A percentile compares a stretch with the other conserved stretches of the same genome.
These are phyloP conservation scores for Chytriomyces sp. DNA, from an alignment of 192 early-diverging fungal genomes.

Conservation along the genomic window DNA sequence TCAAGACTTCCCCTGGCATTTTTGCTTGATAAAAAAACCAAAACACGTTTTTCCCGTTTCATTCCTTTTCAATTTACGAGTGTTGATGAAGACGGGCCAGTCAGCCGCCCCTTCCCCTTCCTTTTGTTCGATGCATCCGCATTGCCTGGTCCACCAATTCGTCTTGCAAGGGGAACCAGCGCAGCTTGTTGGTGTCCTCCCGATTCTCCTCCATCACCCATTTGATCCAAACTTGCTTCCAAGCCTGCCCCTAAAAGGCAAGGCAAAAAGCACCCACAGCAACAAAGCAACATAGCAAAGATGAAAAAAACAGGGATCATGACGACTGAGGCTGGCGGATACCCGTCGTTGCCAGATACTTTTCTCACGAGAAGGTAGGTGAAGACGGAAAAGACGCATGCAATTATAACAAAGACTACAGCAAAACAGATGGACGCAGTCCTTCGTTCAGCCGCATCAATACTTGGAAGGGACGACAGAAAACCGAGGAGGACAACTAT, in stretches of 20 bases:
- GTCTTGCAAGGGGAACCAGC: not conserved
- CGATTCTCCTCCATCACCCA: not conserved
- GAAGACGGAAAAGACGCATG: slow-evolving; percentile 41
- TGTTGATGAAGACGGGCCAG: not conserved
- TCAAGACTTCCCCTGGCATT: slow-evolving; percentile 6
- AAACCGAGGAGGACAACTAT: not conserved
- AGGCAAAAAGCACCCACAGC: slow-evolving; percentile 49
- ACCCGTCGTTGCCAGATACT: slow-evolving; percentile 27
- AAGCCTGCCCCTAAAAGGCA: slow-evolving; percentile 32
- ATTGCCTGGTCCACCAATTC: not conserved
- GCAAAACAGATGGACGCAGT: slow-evolving; percentile 19
- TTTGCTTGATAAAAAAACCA: not conserved
- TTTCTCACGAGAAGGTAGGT: slow-evolving; percentile 47
- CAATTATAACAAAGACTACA: slow-evolving; percentile 31
- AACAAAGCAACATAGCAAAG: slow-evolving; percentile 44
- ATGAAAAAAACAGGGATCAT: slow-evolving; percentile 60
- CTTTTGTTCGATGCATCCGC: not conserved
- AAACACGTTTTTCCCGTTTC: not conserved
- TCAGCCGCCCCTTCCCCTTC: not conserved
- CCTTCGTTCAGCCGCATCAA: slow-evolving; percentile 20
- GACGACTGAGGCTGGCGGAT: slow-evolving; percentile 47
- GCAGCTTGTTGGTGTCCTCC: not conserved
- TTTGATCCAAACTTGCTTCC: slow-evolving; percentile 5
- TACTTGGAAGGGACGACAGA: not conserved
- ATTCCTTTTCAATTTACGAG: too few species aligned